Conservation (phyloP, 2,329 filamentous ascomycete species). For the Dactylellina haptotyla region DNA sequence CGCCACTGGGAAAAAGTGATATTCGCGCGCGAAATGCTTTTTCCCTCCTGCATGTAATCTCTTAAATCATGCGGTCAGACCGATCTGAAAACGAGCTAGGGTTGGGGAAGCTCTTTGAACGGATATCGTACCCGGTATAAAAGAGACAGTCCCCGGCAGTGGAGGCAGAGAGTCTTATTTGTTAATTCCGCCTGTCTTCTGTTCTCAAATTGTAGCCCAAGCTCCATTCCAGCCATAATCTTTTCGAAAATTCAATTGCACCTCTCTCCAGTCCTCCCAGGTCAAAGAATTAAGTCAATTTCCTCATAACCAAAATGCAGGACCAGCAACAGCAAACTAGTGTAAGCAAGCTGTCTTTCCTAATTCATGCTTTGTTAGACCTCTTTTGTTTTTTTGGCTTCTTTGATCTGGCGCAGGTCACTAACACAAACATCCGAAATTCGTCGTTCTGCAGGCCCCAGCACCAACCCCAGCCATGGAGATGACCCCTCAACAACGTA, state of each 20-base stretch:
- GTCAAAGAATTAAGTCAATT: not conserved
- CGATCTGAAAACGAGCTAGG: not conserved
- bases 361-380: not conserved
- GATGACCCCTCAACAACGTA: slow-evolving; percentile 44
- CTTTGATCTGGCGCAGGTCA: not conserved
- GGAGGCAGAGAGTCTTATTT: not conserved
- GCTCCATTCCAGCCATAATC: not conserved
- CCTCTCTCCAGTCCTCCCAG: not conserved
- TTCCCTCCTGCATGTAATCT: not conserved
- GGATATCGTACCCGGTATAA: no score
- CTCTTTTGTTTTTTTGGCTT: not conserved
- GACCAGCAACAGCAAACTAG: slow-evolving; percentile 18
- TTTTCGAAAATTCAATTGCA: not conserved
- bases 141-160: slow-evolving; percentile 1
- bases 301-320: slow-evolving; percentile 28
- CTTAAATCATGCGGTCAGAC: not conserved
- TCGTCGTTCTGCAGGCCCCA: slow-evolving; percentile 8
- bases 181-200: not conserved
- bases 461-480: slow-evolving; percentile 43
- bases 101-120: no score
- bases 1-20: not conserved
- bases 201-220: not conserved
- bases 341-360: slow-evolving; percentile 3
- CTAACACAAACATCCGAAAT: not conserved
- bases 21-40: not conserved